Base-by-base conservation (phyloP, 1,284 basidiomycete genomes). In the Coriolopsis trogii region DNA sequence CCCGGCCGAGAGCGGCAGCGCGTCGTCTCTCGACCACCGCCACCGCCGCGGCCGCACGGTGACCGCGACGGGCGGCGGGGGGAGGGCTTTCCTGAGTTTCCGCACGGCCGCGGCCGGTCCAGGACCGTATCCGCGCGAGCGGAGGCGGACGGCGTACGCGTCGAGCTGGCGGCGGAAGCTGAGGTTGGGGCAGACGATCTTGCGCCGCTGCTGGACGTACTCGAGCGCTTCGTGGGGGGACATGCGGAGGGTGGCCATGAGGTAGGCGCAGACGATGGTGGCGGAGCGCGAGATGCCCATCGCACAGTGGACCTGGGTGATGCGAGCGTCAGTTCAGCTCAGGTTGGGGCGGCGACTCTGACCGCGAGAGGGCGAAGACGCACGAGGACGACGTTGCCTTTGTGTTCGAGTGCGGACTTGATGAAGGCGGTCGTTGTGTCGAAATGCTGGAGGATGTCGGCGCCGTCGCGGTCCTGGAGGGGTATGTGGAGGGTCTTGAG, bases 361-460 rank as follows among this genome's bases (percentile, higher is more conserved):
- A 15, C 46, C 33, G 41, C 20, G 38, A 20, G 33, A 25, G 31
- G 34, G 34, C 20, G 28, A 24, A 8, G 25, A 69, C 79, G 54
- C 61, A 89, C 87, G 56, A 90, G 69, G 5, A 89, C 83, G 59
- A 75, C 78, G 60, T 85, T 81, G 1, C 70, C 66, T 38, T 63
- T 58, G 28, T 67, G 68, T 4, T 70, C 66, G n/a, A 88, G 61
- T 20, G 73, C 73, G 20, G 61, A 54, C 20, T 49, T 63, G 34
- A 76, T 76, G 63, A 71, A 76, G 9, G 63, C 66, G n/a, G 70
- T 74, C 21, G 73, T 71, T 1, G 49, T 44, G 18, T 70, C 64
- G n/a, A 76, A 58, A 46, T 74, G 66, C 15, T 43, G 43, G 18
- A 72, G 61, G 34, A 75, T 64, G 47, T 75, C 61, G 16, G 61